phyloP scores from a whole-genome alignment of 2,329 filamentous ascomycete genomes.

The Pezicula radicicola region DNA sequence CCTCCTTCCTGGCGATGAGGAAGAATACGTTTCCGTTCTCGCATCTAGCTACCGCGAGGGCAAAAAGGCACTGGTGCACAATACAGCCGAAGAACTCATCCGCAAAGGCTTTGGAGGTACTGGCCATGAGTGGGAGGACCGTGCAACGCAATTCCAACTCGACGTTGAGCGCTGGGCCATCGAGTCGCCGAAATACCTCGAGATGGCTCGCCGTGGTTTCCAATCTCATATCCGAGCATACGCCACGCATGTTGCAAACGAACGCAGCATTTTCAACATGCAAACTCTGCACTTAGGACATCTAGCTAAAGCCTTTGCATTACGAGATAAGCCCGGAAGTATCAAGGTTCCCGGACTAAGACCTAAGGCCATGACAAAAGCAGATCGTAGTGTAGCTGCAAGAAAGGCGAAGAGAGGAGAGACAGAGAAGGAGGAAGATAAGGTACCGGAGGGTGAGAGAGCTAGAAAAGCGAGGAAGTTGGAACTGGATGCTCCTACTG shows the following conservation, averaged over 20 bases:
- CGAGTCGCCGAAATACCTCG: constrained; percentile 65
- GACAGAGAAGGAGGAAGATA: constrained; percentile 25
- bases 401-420: constrained; percentile 33
- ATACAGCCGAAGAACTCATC: constrained; percentile 63
- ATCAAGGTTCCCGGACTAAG: constrained; percentile 55
- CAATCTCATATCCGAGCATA: constrained; percentile 93
- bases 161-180: constrained; percentile 64
- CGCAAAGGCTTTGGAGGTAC: constrained; percentile 58
- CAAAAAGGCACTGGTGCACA: constrained; percentile 65
- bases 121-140: constrained; percentile 58
- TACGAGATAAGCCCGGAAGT: constrained; percentile 83
- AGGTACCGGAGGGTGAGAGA: constrained; percentile 28
- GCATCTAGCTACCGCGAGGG: constrained; percentile 33
- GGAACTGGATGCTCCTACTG: constrained; percentile 34
- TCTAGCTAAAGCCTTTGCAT: constrained; percentile 86
- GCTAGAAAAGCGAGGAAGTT: constrained; percentile 32
- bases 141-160: constrained; percentile 66
- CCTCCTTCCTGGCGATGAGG: constrained; percentile 85
- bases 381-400: constrained; percentile 34
- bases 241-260: constrained; percentile 84
- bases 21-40: constrained; percentile 72
- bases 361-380: constrained; percentile 39
- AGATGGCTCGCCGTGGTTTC: constrained; percentile 80
- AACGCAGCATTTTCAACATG: constrained; percentile 87
- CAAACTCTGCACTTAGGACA: constrained; percentile 88